Percentiles rank a stretch among this genome's conserved stretches.
Conservation (phyloP, 108 stramenopile species). For the Fragilaria crotonensis region DNA sequence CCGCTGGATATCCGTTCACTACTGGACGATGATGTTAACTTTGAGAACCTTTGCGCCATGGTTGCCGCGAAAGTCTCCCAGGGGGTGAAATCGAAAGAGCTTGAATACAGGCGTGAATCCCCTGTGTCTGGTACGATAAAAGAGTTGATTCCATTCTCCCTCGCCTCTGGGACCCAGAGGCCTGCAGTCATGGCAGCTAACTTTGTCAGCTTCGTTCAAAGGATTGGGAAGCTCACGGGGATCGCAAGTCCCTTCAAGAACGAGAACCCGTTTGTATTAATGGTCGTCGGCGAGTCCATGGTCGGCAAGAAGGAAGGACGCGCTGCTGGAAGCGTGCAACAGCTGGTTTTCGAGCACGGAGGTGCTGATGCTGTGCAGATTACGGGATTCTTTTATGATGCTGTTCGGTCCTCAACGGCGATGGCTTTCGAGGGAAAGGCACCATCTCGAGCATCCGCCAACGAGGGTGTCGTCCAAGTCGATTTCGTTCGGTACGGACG, state of each 20-base stretch:
- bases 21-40: slow-evolving; percentile 39
- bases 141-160: background rate
- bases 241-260: slow-evolving; percentile 40
- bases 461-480: background rate
- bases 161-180: slow-evolving; percentile 1
- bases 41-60: slow-evolving; percentile 46
- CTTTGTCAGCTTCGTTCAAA: slow-evolving; percentile 53
- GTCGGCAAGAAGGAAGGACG: background rate
- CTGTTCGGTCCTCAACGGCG: background rate
- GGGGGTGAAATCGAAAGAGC: background rate
- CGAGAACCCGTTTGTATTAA: slow-evolving; percentile 42
- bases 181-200: slow-evolving; percentile 43
- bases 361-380: slow-evolving; percentile 8
- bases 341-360: slow-evolving; percentile 12
- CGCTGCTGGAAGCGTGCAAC: background rate
- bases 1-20: background rate
- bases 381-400: slow-evolving; percentile 21
- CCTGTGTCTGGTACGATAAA: background rate
- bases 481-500: background rate
- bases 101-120: slow-evolving; percentile 2
- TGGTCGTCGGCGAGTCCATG: slow-evolving; percentile 28
- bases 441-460: background rate
- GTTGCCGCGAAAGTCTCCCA: slow-evolving; percentile 21
- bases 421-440: background rate
- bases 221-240: slow-evolving; percentile 31